Percentiles rank a stretch among this genome's conserved stretches.
Conservation (phyloP, 2,329 filamentous ascomycete species). For the Colletotrichum higginsianum region DNA sequence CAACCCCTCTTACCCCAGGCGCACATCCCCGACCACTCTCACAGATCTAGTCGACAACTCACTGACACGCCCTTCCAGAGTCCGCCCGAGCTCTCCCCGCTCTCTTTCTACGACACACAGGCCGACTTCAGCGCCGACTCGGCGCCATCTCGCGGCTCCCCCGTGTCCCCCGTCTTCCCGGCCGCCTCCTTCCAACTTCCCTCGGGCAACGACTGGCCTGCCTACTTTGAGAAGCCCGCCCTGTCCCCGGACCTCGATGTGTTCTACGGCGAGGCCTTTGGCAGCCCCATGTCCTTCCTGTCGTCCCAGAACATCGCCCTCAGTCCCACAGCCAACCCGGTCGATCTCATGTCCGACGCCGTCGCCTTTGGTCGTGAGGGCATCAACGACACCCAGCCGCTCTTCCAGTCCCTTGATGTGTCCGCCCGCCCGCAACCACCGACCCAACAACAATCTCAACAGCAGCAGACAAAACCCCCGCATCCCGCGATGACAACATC, state of each 20-base stretch:
- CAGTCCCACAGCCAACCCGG: constrained; percentile 55
- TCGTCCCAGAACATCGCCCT: constrained; percentile 46
- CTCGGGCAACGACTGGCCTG: constrained; percentile 46
- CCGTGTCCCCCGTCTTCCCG: constrained; percentile 49
- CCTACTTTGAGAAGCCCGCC: constrained; percentile 49
- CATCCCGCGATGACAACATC: constrained; percentile 15
- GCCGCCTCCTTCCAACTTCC: constrained; percentile 50
- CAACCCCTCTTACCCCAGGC: neutral
- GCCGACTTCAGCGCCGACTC: constrained; percentile 55
- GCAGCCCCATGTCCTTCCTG: constrained; percentile 48
- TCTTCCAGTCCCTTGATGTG: constrained; percentile 46
- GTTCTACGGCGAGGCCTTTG: constrained; percentile 52
- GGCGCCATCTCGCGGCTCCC: constrained; percentile 51
- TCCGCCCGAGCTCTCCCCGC: constrained; percentile 42
- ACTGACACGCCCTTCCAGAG: constrained; percentile 38
- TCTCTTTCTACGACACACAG: constrained; percentile 44
- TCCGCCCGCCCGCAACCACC: constrained; percentile 21
- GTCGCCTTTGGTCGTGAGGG: constrained; percentile 46
- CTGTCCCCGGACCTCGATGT: constrained; percentile 49
- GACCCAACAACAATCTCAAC: constrained; percentile 9
- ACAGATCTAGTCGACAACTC: neutral
- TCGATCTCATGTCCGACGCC: constrained; percentile 48
- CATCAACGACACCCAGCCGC: constrained; percentile 46
- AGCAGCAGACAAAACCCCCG: constrained; percentile 13
- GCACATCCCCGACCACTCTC: neutral